Evolutionary conservation across 2,329 filamentous ascomycete genomes (phyloP), one percentile per base, ranked within the genome.

Genomic region (Fusarium subglutinans): DNA sequence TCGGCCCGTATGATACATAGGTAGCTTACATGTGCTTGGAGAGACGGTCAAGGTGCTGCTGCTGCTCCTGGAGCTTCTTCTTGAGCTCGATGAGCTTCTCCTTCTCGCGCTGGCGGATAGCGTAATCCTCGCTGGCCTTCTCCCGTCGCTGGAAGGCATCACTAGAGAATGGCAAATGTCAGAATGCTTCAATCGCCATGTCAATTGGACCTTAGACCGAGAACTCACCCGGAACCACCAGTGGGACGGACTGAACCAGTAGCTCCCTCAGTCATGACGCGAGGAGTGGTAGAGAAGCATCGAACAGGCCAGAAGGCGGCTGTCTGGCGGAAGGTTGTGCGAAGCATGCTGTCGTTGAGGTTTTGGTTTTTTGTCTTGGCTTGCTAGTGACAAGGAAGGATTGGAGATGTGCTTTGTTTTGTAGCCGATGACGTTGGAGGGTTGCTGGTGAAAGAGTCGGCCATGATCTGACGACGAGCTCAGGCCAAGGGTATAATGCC

Each of bases 61-160:
- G 90, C 87, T 98, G 94, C 84, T 94, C 91, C 73, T 84, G 80
- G 75, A 98, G 89, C 87, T 90, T 91, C 86, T 89, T 87, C 84
- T 90, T 92, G 79, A 98, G 91, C 82, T 90, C 90, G 59, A 89
- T 78, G 73, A 98, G 92, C 94, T 98, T 98, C 87, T 95, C 91
- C 86, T 91, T 90, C 90, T 98, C 96, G 82, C 95, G 93, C 86
- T 93, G 87, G 80, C 91, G 90, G 85, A 99, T 95, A 85, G 93
- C 94, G 78, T 90, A 90, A 83, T 95, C 92, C 87, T 98, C 96
- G 82, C 87, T 89, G 77, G 96, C 96, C 82, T 92, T 90, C 86
- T 99, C 96, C 79, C 96, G 94, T 86, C 92, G 93, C 86, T 92
- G 94, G 90, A 98, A 99, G 65, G 94, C 91, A 82, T 99, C 96